Base-by-base conservation (phyloP, 75 land plant species). In the Azolla pinnata region DNA sequence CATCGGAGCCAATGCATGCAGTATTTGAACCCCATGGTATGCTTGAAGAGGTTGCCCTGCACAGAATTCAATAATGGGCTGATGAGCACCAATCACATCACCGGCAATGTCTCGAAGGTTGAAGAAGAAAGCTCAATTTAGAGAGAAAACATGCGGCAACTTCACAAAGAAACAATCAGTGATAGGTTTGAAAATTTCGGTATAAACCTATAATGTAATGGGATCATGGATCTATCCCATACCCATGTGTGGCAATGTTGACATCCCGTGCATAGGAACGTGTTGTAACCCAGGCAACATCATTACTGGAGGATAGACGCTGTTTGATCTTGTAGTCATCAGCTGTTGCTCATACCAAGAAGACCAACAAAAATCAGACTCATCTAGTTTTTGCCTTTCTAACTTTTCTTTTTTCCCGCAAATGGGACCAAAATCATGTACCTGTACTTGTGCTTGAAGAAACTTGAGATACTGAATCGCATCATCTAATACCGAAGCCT, bases 381-480 rank as follows among this genome's bases (percentile, higher is more conserved):
- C 7, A 51, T 8, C 8, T n/a, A 51, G n/a, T 19, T 8, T 9
- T 24, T 19, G n/a, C 7, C 25, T n/a, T 19, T n/a, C 54, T 5
- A 5, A 7, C 25, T 8, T n/a, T 19, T n/a, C 9, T n/a, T 19
- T n/a, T 51, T 24, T 8, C n/a, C 5, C 8, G 25, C 25, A n/a
- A n/a, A n/a, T n/a, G n/a, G n/a, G n/a, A n/a, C 19, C 24, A 8
- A 8, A 24, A n/a, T 19, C 7, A 51, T 8, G 61, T 14, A 61
- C 63, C 52, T 61, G 63, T 12, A 61, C 32, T 28, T 61, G 63
- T 25, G 44, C 47, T 29, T 61, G 63, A 18, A 61, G 57, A 20
- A 46, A 45, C 31, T 61, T 61, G 4, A 47, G 19, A 28, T 61
- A 61, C 57, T 61, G 56, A 45, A 61, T 61, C 2, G 63, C 63